Conservation (phyloP, 148 eudicot genomes). For the Selenicereus undatus region DNA sequence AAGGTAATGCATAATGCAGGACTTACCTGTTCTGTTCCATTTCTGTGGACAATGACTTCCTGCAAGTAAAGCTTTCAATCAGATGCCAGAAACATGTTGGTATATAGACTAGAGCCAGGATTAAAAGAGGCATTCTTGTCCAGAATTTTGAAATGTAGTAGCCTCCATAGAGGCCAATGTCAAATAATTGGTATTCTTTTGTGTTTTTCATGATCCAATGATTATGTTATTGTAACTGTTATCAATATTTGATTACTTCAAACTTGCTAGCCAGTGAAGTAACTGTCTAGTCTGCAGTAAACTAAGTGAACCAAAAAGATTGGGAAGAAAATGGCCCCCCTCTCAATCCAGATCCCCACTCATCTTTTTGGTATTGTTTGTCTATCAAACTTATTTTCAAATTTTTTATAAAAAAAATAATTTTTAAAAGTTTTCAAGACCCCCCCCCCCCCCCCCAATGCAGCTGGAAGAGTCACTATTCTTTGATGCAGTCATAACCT, state of each 20-base stretch:
- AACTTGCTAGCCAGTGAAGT: too few species aligned
- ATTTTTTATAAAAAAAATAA: too few species aligned
- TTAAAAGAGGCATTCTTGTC: not conserved
- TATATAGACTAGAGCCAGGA: not conserved
- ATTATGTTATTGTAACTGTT: too few species aligned
- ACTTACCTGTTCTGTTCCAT: constrained; percentile 57
- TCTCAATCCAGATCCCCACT: too few species aligned
- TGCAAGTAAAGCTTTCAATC: constrained; percentile 28
- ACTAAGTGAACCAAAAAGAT: too few species aligned
- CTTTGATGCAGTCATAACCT: not conserved
- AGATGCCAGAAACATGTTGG: constrained; percentile 21
- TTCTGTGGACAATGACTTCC: constrained; percentile 52
- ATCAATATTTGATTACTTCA: too few species aligned
- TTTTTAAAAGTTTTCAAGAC: too few species aligned
- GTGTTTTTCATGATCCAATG: not conserved
- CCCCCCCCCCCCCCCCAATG: too few species aligned
- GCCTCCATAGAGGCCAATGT: not conserved
- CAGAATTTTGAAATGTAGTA: not conserved
- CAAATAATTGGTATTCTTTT: not conserved
- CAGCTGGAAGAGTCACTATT: not conserved
- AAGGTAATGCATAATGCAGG: not conserved
- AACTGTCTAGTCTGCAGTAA: too few species aligned
- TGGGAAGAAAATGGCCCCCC: too few species aligned
- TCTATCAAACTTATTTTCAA: too few species aligned
- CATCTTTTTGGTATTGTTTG: too few species aligned